Conservation (phyloP, 768 basidiomycete genomes). For the Suillus subalutaceus region DNA sequence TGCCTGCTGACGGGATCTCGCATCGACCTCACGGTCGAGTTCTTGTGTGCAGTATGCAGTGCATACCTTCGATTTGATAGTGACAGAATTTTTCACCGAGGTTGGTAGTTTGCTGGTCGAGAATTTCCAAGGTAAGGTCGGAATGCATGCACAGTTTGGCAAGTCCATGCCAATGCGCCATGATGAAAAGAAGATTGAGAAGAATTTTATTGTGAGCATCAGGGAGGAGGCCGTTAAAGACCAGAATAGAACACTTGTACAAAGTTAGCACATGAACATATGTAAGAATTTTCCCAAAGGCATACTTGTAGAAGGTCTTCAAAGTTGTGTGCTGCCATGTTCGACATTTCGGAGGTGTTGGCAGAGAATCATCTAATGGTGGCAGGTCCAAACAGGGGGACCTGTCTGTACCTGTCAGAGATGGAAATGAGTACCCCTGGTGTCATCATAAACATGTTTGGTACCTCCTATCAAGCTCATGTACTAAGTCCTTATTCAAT, state of each 20-base stretch:
- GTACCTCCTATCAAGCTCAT: conserved; percentile 27
- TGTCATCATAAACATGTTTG: not conserved
- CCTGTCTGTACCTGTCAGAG: conserved; percentile 27
- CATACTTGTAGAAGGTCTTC: conserved; percentile 37
- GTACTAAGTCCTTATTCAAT: not conserved
- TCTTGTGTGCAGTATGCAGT: conserved; percentile 24
- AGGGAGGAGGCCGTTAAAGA: conserved; percentile 33
- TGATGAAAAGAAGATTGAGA: conserved; percentile 27
- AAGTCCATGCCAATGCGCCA: conserved; percentile 24
- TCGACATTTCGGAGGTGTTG: conserved; percentile 37
- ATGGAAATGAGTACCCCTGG: too few species aligned
- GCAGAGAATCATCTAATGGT: conserved; percentile 33
- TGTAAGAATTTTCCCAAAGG: not conserved
- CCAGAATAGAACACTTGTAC: conserved; percentile 33
- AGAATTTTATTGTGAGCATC: conserved; percentile 17
- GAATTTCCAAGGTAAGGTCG: conserved; percentile 17
- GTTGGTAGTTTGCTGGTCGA: conserved; percentile 16
- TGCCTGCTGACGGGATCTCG: not conserved
- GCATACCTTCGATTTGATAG: conserved; percentile 26
- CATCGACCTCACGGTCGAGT: conserved; percentile 10
- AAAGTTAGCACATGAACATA: not conserved
- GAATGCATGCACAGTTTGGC: conserved; percentile 36
- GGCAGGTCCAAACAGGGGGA: conserved; percentile 34
- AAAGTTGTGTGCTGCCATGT: conserved; percentile 39
- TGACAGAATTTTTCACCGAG: conserved; percentile 27